A percentile compares a stretch with the other conserved stretches of the same genome.
phyloP scores from a whole-genome alignment of 2,329 filamentous ascomycete genomes.

The Fusarium setosum region DNA sequence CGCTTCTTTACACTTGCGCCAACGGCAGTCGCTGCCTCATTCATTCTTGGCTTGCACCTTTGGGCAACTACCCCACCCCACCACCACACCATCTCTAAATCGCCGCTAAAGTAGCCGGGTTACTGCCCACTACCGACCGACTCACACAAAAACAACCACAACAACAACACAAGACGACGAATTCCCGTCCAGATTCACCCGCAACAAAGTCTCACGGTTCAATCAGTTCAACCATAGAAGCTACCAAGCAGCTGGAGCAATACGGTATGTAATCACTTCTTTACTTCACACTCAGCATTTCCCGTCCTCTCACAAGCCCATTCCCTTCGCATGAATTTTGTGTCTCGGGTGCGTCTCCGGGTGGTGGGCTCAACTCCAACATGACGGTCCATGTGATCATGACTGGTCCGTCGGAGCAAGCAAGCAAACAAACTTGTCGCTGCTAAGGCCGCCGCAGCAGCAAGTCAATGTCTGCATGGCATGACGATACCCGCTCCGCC shows the following conservation, averaged over 20 bases:
- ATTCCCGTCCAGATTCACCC: slow-evolving; percentile 1
- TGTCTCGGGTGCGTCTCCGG: slow-evolving; percentile 31
- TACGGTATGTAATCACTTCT: slow-evolving; percentile 20
- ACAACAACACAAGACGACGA: slow-evolving; percentile 18
- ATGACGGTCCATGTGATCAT: slow-evolving; percentile 39
- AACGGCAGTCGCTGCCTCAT: slow-evolving; percentile 3
- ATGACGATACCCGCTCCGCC: slow-evolving; percentile 27
- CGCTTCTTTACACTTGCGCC: neutral
- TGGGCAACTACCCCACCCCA: slow-evolving; percentile 32
- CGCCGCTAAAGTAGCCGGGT: slow-evolving; percentile 39
- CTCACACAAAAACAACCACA: slow-evolving; percentile 36
- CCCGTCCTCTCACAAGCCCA: neutral
- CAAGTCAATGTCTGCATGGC: slow-evolving; percentile 39
- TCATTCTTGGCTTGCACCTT: slow-evolving; percentile 5
- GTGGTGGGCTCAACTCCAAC: slow-evolving; percentile 35
- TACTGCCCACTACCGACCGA: slow-evolving; percentile 31
- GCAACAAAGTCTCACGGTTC: neutral
- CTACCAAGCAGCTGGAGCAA: neutral
- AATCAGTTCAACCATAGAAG: neutral
- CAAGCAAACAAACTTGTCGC: slow-evolving; percentile 31
- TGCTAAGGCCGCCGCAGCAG: slow-evolving; percentile 21
- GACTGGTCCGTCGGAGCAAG: slow-evolving; percentile 31
- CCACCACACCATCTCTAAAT: slow-evolving; percentile 32
- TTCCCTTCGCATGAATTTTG: slow-evolving; percentile 17
- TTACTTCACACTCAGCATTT: neutral